Evolutionary conservation across 345 rosid genomes (phyloP).

Genomic region (Hypericum androsaemum): DNA sequence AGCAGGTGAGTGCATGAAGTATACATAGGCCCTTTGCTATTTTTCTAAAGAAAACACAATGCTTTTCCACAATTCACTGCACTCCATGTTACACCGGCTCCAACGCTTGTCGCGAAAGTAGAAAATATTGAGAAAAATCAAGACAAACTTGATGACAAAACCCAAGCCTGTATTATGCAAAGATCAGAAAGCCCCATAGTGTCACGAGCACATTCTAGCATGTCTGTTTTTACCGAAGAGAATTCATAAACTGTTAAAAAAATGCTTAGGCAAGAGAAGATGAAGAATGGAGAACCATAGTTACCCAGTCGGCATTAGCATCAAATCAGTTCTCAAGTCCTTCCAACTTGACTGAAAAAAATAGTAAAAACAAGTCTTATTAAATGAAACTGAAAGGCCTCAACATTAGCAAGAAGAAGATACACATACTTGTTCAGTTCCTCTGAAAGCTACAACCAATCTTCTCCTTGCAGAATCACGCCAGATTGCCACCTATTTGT

Average conservation of each 20-base stretch:
- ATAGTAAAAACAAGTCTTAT: constrained; percentile 6
- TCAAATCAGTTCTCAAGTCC: constrained; percentile 86
- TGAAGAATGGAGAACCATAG: constrained; percentile 14
- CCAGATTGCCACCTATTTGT: constrained; percentile 82
- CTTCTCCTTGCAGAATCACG: constrained; percentile 72
- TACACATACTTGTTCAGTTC: constrained; percentile 81
- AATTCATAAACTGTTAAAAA: constrained; percentile 4
- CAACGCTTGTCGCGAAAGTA: too few relatives aligned
- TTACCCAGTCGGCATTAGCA: constrained; percentile 86
- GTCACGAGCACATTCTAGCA: too few relatives aligned
- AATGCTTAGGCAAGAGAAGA: background rate
- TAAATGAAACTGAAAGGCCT: constrained; percentile 11
- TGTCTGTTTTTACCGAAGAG: too few relatives aligned
- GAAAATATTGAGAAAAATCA: too few relatives aligned
- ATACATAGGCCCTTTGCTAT: too few relatives aligned
- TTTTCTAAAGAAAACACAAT: too few relatives aligned
- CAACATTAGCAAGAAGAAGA: constrained; percentile 12
- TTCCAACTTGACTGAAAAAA: constrained; percentile 68
- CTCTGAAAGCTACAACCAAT: constrained; percentile 86
- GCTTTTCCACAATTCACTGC: too few relatives aligned
- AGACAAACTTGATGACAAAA: too few relatives aligned
- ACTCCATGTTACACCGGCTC: too few relatives aligned
- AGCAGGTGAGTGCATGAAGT: too few relatives aligned
- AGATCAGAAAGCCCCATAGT: too few relatives aligned
- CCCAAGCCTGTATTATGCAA: too few relatives aligned